Evolutionary conservation across 2,329 filamentous ascomycete species (phyloP).

Genomic region (Hypoxylon sp.): DNA sequence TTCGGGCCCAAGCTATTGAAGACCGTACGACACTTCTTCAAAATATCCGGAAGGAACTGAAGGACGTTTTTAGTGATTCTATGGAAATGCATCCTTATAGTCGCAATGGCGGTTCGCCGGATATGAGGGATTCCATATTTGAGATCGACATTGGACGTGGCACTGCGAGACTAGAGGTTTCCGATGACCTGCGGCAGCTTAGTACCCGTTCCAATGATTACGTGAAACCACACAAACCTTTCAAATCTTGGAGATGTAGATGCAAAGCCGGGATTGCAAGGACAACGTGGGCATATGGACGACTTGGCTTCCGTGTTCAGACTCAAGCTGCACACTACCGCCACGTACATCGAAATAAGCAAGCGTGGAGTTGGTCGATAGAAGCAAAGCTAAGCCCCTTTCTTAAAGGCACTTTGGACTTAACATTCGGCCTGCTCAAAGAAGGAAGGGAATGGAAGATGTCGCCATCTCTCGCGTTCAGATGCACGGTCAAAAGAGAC

Average conservation of each 20-base stretch:
- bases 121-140: background rate
- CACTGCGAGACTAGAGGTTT: constrained; percentile 2
- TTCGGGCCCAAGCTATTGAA: background rate
- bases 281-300: background rate
- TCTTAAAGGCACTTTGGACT: constrained; percentile 2
- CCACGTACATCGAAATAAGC: constrained; percentile 3
- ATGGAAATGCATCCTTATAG: too few relatives aligned
- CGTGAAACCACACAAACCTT: background rate
- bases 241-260: background rate
- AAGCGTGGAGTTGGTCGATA: background rate
- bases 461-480: background rate
- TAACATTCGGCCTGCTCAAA: background rate
- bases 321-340: background rate
- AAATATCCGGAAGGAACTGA: background rate
- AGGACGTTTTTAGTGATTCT: background rate
- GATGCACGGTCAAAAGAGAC: constrained; percentile 3
- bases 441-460: constrained; percentile 1
- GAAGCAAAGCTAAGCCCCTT: constrained; percentile 10
- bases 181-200: background rate
- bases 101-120: background rate
- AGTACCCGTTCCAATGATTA: background rate
- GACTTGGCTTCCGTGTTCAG: background rate
- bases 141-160: background rate
- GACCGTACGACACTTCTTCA: background rate
- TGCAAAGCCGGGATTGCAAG: background rate